phyloP scores from a whole-genome alignment of 768 basidiomycete genomes.

The Chalciporus pseudorubinellus region DNA sequence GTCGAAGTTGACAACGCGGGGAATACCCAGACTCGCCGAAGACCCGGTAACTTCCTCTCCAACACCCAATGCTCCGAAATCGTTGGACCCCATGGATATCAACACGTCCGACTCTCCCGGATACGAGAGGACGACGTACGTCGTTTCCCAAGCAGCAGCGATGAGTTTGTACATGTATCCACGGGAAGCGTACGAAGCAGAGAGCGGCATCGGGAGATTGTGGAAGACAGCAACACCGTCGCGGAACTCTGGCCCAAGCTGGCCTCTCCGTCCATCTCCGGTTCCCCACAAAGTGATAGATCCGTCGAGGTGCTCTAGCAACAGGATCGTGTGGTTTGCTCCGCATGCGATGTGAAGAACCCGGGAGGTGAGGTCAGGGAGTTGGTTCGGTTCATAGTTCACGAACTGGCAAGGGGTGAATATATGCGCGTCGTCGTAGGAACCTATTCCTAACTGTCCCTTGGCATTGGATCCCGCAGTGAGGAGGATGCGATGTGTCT shows the following conservation, averaged over 20 bases:
- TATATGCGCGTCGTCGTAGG: conserved; percentile 37
- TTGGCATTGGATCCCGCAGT: conserved; percentile 49
- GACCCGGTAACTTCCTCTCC: conserved; percentile 29
- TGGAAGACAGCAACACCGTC: conserved; percentile 39
- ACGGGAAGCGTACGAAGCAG: conserved; percentile 25
- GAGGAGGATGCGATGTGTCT: conserved; percentile 23
- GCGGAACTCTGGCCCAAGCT: conserved; percentile 53
- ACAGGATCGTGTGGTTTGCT: conserved; percentile 75
- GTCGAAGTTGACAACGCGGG: conserved; percentile 13
- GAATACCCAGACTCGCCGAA: conserved; percentile 10
- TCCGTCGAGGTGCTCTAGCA: conserved; percentile 44
- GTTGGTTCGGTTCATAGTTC: conserved; percentile 13
- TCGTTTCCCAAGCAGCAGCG: conserved; percentile 82
- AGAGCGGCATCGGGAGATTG: conserved; percentile 43
- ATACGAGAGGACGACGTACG: conserved; percentile 61
- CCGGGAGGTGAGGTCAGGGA: conserved; percentile 23
- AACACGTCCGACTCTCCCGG: conserved; percentile 47
- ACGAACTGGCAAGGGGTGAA: conserved; percentile 40
- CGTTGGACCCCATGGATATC: conserved; percentile 80
- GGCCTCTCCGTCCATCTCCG: conserved; percentile 70
- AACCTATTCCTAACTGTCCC: conserved; percentile 45
- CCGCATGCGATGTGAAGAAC: conserved; percentile 62
- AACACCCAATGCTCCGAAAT: conserved; percentile 77
- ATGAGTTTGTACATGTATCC: conserved; percentile 49
- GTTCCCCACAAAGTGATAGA: conserved; percentile 62